These are phyloP conservation scores for Mortierella sp. DNA, from an alignment of 371 early-diverging fungal species.

Conservation along the genomic window DNA sequence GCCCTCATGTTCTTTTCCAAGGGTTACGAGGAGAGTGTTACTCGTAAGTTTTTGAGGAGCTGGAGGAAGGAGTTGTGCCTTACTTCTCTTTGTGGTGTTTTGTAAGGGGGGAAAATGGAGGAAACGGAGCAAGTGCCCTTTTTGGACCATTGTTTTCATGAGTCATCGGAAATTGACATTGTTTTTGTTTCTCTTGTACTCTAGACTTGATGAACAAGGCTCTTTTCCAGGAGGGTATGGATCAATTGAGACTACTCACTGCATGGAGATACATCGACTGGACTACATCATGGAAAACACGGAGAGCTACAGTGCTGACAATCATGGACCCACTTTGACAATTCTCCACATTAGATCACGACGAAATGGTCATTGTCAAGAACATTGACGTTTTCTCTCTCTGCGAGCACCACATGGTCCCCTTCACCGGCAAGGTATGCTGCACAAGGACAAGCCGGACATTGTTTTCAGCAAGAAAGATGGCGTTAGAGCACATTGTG, in stretches of 20 bases:
- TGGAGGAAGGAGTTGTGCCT: no score
- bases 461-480: no score
- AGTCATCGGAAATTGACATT: neutral
- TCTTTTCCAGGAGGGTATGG: constrained; percentile 93
- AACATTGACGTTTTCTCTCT: constrained; percentile 95
- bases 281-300: no score
- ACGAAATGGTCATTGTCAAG: constrained; percentile 97
- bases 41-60: constrained; percentile 62
- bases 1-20: constrained; percentile 97
- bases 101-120: no score
- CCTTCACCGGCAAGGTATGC: constrained; percentile 93
- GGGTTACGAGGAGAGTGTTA: constrained; percentile 93
- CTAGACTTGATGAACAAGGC: constrained; percentile 91
- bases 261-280: neutral
- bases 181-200: neutral
- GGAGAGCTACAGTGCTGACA: no score
- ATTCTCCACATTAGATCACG: no score
- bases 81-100: neutral
- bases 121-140: neutral
- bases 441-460: no score
- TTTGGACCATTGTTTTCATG: neutral
- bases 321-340: no score
- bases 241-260: neutral
- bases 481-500: no score
- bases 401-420: constrained; percentile 99